Evolutionary conservation across 2,329 filamentous ascomycete genomes (phyloP).

Genomic region (Anisogramma anomala): DNA sequence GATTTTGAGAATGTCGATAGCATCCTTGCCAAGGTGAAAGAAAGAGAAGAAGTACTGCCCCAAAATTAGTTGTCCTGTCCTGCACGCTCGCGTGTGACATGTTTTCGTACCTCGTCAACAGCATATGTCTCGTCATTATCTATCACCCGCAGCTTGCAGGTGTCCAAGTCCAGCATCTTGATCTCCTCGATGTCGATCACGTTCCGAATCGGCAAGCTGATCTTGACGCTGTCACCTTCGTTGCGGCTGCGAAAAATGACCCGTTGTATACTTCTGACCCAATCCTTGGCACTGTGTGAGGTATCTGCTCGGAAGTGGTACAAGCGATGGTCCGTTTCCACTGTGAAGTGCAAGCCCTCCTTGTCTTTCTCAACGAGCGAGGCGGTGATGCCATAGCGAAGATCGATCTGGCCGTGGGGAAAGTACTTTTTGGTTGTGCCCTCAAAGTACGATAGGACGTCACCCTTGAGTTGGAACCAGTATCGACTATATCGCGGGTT

Average conservation of each 20-base stretch:
- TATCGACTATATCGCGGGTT: conserved; percentile 82
- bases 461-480: conserved; percentile 87
- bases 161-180: conserved; percentile 82
- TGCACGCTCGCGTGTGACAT: too few species aligned
- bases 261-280: conserved; percentile 87
- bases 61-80: conserved; percentile 16
- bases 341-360: conserved; percentile 64
- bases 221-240: conserved; percentile 93
- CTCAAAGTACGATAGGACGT: conserved; percentile 81
- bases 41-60: conserved; percentile 92
- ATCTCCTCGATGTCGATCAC: conserved; percentile 88
- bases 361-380: conserved; percentile 64
- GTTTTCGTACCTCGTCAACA: conserved; percentile 65
- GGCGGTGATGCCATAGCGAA: conserved; percentile 86
- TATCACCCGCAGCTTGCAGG: conserved; percentile 83
- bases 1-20: conserved; percentile 63
- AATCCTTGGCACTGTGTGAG: conserved; percentile 78
- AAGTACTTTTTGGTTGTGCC: conserved; percentile 83
- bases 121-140: conserved; percentile 92
- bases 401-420: conserved; percentile 79
- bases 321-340: conserved; percentile 70
- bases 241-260: conserved; percentile 95
- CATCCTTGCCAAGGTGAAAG: conserved; percentile 75
- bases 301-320: conserved; percentile 89
- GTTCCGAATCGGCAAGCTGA: conserved; percentile 78